These are phyloP conservation scores for Xylariaceae sp. DNA, from an alignment of 2,329 filamentous ascomycete genomes.

Conservation along the genomic window DNA sequence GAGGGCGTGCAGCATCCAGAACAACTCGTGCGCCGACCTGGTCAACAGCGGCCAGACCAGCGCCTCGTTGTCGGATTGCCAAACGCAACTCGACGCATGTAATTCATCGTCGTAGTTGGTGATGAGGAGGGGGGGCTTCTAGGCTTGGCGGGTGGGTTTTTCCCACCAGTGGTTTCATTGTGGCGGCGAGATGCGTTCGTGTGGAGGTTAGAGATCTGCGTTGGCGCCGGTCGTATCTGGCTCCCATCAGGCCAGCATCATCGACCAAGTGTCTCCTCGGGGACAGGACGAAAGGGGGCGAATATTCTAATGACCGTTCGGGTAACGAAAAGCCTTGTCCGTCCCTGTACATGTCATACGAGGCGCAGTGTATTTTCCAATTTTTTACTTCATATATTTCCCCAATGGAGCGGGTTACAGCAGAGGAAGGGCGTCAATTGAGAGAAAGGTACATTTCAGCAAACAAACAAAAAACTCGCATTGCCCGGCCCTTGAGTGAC, in stretches of 20 bases:
- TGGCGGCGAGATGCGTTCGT: not conserved
- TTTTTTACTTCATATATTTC: not conserved
- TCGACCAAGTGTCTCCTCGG: not conserved
- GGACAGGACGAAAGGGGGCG: not conserved
- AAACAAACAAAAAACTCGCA: no score
- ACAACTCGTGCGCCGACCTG: conserved; percentile 51
- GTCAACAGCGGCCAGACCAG: conserved; percentile 45
- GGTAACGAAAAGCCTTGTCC: not conserved
- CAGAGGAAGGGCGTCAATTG: no score
- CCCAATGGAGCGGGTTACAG: not conserved
- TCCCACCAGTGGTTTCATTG: not conserved
- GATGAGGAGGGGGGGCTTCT: not conserved
- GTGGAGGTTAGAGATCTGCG: not conserved
- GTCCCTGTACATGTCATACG: not conserved
- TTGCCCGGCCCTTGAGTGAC: no score
- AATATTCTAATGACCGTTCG: not conserved
- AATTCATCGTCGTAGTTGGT: not conserved
- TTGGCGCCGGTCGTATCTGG: not conserved
- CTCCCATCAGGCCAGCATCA: not conserved
- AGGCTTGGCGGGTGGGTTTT: not conserved
- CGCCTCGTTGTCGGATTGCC: conserved; percentile 43
- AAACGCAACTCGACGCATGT: conserved; percentile 35
- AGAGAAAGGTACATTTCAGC: no score
- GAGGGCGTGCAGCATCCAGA: conserved; percentile 56
- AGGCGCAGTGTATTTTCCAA: not conserved